These are phyloP conservation scores for Porphyra umbilicalis DNA, from an alignment of 31 red algal species.

Conservation along the genomic window DNA sequence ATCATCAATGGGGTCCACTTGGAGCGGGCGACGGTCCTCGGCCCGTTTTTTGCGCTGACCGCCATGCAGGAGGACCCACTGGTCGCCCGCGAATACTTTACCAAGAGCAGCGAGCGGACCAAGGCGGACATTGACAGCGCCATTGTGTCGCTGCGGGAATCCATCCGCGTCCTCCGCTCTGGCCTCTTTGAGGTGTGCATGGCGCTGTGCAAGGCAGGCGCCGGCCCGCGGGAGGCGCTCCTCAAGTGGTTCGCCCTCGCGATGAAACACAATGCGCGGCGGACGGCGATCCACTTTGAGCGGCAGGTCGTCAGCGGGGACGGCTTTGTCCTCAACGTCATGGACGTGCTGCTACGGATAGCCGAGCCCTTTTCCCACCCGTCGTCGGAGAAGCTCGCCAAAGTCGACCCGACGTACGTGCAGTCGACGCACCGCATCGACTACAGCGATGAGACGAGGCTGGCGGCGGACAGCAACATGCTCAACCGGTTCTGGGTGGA, in stretches of 20 bases:
- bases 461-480: constrained; percentile 75
- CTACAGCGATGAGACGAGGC: constrained; percentile 78
- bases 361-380: constrained; percentile 75
- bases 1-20: constrained; percentile 2
- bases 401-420: constrained; percentile 68
- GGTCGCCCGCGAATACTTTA: constrained; percentile 57
- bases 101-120: constrained; percentile 56
- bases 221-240: constrained; percentile 39
- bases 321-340: constrained; percentile 92
- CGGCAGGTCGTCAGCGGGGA: constrained; percentile 41
- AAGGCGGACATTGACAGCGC: constrained; percentile 38
- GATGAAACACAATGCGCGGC: constrained; percentile 59
- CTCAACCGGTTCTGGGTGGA: constrained; percentile 90
- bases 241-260: constrained; percentile 76
- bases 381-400: constrained; percentile 77
- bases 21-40: constrained; percentile 39
- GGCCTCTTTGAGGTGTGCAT: constrained; percentile 65
- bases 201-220: constrained; percentile 63
- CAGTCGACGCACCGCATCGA: constrained; percentile 70
- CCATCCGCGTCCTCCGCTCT: constrained; percentile 60
- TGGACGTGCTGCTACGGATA: constrained; percentile 82
- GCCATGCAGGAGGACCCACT: constrained; percentile 80
- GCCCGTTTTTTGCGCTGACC: constrained; percentile 74
- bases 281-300: constrained; percentile 70
- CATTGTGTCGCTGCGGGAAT: constrained; percentile 66